Conservation (phyloP, 208 protist species). For the Angomonas deanei region DNA sequence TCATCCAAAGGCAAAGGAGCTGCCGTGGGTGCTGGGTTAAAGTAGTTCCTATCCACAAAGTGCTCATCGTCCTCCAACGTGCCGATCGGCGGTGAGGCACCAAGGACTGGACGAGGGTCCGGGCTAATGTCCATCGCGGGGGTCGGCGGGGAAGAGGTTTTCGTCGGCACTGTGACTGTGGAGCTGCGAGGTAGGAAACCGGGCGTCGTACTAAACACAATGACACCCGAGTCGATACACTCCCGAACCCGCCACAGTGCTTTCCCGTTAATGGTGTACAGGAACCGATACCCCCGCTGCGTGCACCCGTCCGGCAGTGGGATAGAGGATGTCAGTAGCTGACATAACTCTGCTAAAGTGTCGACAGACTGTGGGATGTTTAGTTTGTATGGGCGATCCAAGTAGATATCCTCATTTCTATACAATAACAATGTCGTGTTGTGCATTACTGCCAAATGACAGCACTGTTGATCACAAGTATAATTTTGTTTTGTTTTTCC, state of each 20-base stretch:
- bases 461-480: neutral
- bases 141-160: neutral
- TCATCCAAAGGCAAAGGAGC: too few species aligned
- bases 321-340: constrained; percentile 37
- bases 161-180: constrained; percentile 4
- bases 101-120: neutral
- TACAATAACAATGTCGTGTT: too few species aligned
- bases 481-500: neutral
- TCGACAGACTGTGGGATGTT: constrained; percentile 36
- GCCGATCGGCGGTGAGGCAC: neutral
- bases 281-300: constrained; percentile 52
- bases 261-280: constrained; percentile 56
- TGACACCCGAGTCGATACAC: constrained; percentile 41
- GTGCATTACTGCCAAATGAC: neutral
- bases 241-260: constrained; percentile 73
- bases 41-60: neutral
- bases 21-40: too few species aligned
- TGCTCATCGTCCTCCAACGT: neutral
- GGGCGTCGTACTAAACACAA: constrained; percentile 54
- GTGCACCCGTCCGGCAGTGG: constrained; percentile 20
- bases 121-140: constrained; percentile 10
- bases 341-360: constrained; percentile 60
- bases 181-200: constrained; percentile 43
- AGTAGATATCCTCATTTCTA: constrained; percentile 50
- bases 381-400: constrained; percentile 33